A percentile compares a stretch with the other conserved stretches of the same genome.
Evolutionary conservation across 2,329 filamentous ascomycete genomes (phyloP).

Genomic region (Ascomycota sp.): DNA sequence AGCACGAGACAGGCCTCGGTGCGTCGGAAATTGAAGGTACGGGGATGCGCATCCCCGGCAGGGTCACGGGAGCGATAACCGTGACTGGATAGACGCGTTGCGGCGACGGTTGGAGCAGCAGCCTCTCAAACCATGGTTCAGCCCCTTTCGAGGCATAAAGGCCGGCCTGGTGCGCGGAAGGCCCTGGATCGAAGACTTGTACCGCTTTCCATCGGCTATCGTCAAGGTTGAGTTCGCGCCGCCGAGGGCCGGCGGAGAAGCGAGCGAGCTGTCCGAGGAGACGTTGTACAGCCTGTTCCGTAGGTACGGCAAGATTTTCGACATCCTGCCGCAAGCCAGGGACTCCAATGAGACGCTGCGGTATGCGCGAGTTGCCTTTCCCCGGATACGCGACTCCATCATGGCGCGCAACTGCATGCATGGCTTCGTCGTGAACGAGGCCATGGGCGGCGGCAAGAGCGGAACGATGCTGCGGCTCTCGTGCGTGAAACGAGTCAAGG

Average conservation of each 20-base stretch:
- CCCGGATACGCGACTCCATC: constrained; percentile 51
- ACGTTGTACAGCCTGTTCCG: constrained; percentile 72
- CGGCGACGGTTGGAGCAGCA: constrained; percentile 43
- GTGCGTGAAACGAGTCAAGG: constrained; percentile 62
- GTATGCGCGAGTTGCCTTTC: constrained; percentile 64
- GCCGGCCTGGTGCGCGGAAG: constrained; percentile 59
- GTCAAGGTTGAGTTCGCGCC: constrained; percentile 74
- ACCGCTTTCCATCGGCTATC: constrained; percentile 55
- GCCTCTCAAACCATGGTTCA: constrained; percentile 77
- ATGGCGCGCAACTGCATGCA: constrained; percentile 89
- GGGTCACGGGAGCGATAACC: no score
- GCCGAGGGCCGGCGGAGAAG: constrained; percentile 45
- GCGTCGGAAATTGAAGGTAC: constrained; percentile 22
- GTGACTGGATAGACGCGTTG: constrained; percentile 36
- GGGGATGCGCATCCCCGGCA: no score
- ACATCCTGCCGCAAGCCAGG: constrained; percentile 63
- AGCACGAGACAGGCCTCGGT: constrained; percentile 20
- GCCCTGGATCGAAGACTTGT: constrained; percentile 88
- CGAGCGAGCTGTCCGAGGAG: constrained; percentile 69
- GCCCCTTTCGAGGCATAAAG: constrained; percentile 52
- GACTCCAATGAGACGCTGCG: constrained; percentile 73
- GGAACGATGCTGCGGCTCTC: constrained; percentile 64
- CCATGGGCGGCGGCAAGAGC: constrained; percentile 49
- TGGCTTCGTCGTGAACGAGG: constrained; percentile 51
- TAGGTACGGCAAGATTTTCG: constrained; percentile 72